These are phyloP conservation scores for Leucocoprinus leucothites DNA, from an alignment of 768 basidiomycete species.

Conservation along the genomic window DNA sequence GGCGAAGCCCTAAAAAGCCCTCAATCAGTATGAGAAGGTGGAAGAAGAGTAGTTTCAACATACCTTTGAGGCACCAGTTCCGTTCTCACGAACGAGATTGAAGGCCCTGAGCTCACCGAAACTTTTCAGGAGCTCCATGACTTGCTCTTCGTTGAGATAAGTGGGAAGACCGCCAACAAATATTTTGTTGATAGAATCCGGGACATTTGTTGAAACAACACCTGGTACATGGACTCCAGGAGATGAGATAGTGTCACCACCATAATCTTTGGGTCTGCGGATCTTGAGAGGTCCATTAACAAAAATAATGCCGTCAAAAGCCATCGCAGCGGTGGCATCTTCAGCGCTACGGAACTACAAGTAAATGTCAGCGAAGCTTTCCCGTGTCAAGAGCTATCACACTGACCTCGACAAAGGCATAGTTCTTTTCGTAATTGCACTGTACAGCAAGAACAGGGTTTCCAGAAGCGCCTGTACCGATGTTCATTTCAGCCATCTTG, in stretches of 20 bases:
- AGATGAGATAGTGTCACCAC: conserved; percentile 65
- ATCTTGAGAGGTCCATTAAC: conserved; percentile 95
- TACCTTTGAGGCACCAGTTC: conserved; percentile 86
- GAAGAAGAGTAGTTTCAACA: conserved; percentile 3
- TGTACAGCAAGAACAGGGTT: conserved; percentile 93
- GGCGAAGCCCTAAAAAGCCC: conserved; percentile 78
- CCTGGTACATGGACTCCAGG: conserved; percentile 86
- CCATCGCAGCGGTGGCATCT: conserved; percentile 95
- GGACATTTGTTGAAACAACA: conserved; percentile 94
- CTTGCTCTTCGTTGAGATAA: conserved; percentile 97
- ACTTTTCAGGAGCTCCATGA: conserved; percentile 94
- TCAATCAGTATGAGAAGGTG: neutral
- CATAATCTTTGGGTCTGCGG: conserved; percentile 96
- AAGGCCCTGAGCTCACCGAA: conserved; percentile 98
- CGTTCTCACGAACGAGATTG: conserved; percentile 95
- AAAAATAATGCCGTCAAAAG: conserved; percentile 96
- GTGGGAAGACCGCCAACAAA: conserved; percentile 95
- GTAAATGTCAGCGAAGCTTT: conserved; percentile 12
- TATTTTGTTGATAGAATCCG: conserved; percentile 96
- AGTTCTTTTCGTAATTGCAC: conserved; percentile 98
- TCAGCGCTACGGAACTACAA: conserved; percentile 94
- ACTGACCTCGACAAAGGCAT: conserved; percentile 92
- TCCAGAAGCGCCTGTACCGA: conserved; percentile 80
- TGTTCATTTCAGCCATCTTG: conserved; percentile 91
- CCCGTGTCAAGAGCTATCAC: neutral